Evolutionary conservation across 2,329 filamentous ascomycete species (phyloP), one percentile per base, ranked within the genome.

Genomic region (Claviceps digitariae): DNA sequence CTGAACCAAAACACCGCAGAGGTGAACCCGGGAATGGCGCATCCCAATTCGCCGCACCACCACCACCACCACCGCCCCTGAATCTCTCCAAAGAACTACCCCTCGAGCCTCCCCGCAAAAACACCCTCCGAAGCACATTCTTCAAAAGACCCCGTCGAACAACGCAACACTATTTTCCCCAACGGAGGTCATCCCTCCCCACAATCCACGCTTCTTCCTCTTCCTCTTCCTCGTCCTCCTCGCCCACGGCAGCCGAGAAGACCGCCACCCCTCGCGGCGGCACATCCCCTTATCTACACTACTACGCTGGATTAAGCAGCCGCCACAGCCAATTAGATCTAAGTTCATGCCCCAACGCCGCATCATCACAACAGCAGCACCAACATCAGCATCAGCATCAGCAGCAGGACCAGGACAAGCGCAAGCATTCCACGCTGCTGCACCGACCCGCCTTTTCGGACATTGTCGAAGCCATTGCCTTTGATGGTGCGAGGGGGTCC

Each of bases 31-130:
- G 27, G 8, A 29, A 29, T 8, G 27, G 27, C 27, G 10, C 31
- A 10, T 34, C 9, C 31, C 31, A 21, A 13, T 40, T 54, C 60
- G 13, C 52, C 58, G 21, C 63, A 29, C 25, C 29, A 45, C 7
- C 31, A 45, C 12, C 40, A 8, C 25, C 44, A 27, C 25, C 23
- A 46, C 45, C 15, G 8, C 51, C 55, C 31, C 53, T 55, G 2
- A 56, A 55, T 31, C 57, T 56, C 8, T 53, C 57, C 47, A 54
- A 59, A 48, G 56, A 61, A 29, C 50, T 57, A 7, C 50, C 54
- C 21, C 51, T 53, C 7, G 49, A 52, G 31, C 58, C 59, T 36
- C 55, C 56, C 23, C 57, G 58, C 29, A 52, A 54, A 10, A 47
- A 31, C n/a, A 48, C 49, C 20, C 54, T 54, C 10, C 48, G 56